Evolutionary conservation across 2,329 filamentous ascomycete genomes (phyloP), one percentile per base, ranked within the genome.

Genomic region (Penicillium olsonii): DNA sequence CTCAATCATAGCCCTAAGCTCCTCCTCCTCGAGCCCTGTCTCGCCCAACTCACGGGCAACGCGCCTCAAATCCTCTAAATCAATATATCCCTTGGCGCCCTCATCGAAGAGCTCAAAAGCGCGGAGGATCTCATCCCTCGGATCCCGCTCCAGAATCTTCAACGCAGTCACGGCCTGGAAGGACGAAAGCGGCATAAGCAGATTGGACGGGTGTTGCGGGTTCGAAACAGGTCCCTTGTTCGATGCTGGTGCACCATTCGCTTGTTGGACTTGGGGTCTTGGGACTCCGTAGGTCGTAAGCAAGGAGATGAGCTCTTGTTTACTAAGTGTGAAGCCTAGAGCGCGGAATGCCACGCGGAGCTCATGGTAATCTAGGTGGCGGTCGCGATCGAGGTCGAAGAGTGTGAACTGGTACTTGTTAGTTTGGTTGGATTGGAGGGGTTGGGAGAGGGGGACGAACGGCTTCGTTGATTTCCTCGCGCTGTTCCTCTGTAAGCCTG

Each of bases 341-440:
- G 94, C 94, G 69, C 95, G 94, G 64, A 97, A 86, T 53, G 92
- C 91, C 75, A 97, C 94, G 73, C 94, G 92, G 69, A 97, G 89
- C 75, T 99, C 94, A 76, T 97, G 94, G 78, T 96, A 97, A 77
- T 97, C 92, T 67, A 99, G 90, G 72, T 88, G 85, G 39, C 86
- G 83, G 75, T 97, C 92, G 70, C 95, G 92, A 79, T 97, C 92
- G 66, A 96, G 87, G 71, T 97, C 94, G 79, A 99, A 97, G 58
- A 97, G 85, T 54, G 87, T 86, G 73, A 97, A 97, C 88, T 95
- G 35, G 43, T 5, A 5, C 17, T 2, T 8, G 2, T n/a, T 24
- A 14, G 14, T 4, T 40, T 35, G n/a, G 15, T 48, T 42, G 37
- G 27, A 11, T 39, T n/a, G n/a, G 47, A 27, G 17, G 33, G 10